Evolutionary conservation across 495 filamentous ascomycete species (phyloP).

Genomic region (Parathielavia appendiculata): DNA sequence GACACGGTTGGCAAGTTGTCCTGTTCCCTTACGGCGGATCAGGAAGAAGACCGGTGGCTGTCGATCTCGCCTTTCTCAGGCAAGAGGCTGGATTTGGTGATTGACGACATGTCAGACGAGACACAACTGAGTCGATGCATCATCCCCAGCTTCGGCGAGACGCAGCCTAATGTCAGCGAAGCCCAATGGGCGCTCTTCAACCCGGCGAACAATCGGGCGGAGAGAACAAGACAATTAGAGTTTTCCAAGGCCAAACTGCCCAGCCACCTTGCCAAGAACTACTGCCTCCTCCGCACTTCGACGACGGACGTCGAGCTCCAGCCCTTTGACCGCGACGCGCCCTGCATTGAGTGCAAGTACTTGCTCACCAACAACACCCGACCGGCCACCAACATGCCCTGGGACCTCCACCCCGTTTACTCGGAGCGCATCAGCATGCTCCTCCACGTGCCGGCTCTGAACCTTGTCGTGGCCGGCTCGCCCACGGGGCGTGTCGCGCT

Average conservation of each 20-base stretch:
- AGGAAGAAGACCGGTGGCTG: background rate
- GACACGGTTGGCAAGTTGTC: background rate
- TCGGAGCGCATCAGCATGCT: slow-evolving; percentile 73
- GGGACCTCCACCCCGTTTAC: slow-evolving; percentile 34
- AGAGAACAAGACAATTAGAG: slow-evolving; percentile 1
- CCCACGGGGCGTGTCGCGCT: slow-evolving; percentile 71
- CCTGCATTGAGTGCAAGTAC: slow-evolving; percentile 38
- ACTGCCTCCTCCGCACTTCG: slow-evolving; percentile 53
- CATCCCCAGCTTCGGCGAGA: slow-evolving; percentile 26
- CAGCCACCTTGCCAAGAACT: slow-evolving; percentile 15
- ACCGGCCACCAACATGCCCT: slow-evolving; percentile 36
- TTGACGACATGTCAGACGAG: slow-evolving; percentile 14
- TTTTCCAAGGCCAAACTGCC: slow-evolving; percentile 13
- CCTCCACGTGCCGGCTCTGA: slow-evolving; percentile 70
- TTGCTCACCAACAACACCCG: slow-evolving; percentile 48
- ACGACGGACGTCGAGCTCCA: slow-evolving; percentile 55
- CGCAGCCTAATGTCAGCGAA: background rate
- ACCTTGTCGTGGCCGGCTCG: slow-evolving; percentile 66
- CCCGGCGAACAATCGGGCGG: background rate
- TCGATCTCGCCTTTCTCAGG: background rate
- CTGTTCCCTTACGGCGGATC: slow-evolving; percentile 5
- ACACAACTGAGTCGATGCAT: slow-evolving; percentile 23
- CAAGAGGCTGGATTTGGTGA: background rate
- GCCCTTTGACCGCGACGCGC: slow-evolving; percentile 36
- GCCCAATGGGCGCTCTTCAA: background rate